phyloP scores from a whole-genome alignment of 2,329 filamentous ascomycete genomes.

The Cryphonectria carpinicola region DNA sequence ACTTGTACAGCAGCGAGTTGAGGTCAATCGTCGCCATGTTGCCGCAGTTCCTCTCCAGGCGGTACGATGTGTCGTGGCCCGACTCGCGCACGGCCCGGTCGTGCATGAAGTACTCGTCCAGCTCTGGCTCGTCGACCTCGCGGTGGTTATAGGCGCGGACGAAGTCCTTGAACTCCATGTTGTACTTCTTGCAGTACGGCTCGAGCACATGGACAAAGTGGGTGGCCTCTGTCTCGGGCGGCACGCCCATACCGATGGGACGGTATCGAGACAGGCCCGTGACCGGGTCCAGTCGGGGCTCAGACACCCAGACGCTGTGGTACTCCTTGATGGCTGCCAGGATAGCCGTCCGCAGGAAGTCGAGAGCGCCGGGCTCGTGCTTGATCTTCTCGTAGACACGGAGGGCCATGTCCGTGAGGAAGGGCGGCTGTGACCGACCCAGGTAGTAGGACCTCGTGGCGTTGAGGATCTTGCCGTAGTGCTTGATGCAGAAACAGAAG shows the following conservation, averaged over 20 bases:
- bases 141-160: conserved; percentile 85
- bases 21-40: conserved; percentile 92
- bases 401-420: conserved; percentile 95
- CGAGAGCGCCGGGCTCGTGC: conserved; percentile 75
- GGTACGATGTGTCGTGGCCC: conserved; percentile 94
- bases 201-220: conserved; percentile 84
- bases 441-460: conserved; percentile 97
- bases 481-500: conserved; percentile 97
- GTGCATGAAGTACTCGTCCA: conserved; percentile 95
- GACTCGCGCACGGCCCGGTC: conserved; percentile 95
- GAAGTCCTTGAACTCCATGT: conserved; percentile 81
- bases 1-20: conserved; percentile 95
- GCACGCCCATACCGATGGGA: conserved; percentile 81
- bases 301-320: conserved; percentile 81
- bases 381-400: conserved; percentile 93
- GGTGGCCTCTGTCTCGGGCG: conserved; percentile 85
- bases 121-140: conserved; percentile 76
- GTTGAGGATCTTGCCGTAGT: conserved; percentile 98
- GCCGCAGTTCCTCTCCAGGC: conserved; percentile 84
- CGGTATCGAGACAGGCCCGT: conserved; percentile 85
- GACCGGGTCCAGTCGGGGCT: conserved; percentile 75
- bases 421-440: conserved; percentile 90
- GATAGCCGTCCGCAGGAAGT: conserved; percentile 80
- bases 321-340: conserved; percentile 97
- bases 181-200: conserved; percentile 83